Conservation (phyloP, 1,284 basidiomycete species). For the Peniophora sp. region DNA sequence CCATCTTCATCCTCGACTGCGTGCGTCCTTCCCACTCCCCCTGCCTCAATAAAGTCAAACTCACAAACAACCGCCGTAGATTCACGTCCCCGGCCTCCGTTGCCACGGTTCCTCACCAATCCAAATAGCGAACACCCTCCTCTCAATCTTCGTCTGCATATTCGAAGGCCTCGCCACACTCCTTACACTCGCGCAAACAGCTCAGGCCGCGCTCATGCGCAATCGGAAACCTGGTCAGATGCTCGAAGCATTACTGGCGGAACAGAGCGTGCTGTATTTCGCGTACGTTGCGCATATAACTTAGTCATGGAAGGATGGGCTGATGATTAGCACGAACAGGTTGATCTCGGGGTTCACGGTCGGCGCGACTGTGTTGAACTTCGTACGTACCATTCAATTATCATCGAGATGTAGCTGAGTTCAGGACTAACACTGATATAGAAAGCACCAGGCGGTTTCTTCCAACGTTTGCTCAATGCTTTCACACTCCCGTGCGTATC, state of each 20-base stretch:
- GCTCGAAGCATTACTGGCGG: background rate
- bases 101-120: conserved; percentile 1
- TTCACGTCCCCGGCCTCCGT: conserved; percentile 1
- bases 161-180: background rate
- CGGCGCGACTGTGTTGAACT: conserved; percentile 21
- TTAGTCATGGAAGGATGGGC: background rate
- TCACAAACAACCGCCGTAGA: conserved; percentile 7
- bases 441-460: conserved; percentile 16
- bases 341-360: conserved; percentile 9
- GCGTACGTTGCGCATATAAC: background rate
- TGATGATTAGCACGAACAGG: background rate
- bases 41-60: conserved; percentile 6
- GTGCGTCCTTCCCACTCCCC: conserved; percentile 4
- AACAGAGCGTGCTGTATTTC: background rate
- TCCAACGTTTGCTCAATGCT: conserved; percentile 22
- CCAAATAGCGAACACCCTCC: background rate
- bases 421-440: no score
- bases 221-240: background rate
- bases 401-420: no score
- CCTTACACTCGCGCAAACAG: background rate
- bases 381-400: conserved; percentile 17
- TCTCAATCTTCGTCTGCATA: background rate
- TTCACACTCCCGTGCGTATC: conserved; percentile 17
- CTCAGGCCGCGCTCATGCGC: background rate
- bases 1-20: conserved; percentile 21